Conservation (phyloP, 2,329 filamentous ascomycete species). For the Pseudogymnoascus destructans region DNA sequence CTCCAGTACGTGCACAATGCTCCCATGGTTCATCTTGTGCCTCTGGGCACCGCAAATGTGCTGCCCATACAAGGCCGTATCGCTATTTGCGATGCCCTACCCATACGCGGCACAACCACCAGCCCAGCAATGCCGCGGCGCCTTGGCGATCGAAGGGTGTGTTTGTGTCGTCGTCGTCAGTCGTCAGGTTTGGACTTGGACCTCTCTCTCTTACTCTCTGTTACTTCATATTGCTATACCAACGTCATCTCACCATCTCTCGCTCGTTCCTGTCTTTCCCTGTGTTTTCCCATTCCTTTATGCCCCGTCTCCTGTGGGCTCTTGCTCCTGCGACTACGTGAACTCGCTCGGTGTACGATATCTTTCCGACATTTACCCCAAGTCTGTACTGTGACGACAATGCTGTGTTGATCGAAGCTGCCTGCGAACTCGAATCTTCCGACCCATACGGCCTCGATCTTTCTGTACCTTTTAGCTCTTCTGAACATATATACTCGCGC, state of each 20-base stretch:
- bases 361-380: neutral
- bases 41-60: neutral
- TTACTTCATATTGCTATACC: neutral
- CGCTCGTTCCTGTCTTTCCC: neutral
- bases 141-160: neutral
- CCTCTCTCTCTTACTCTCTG: conserved; percentile 1
- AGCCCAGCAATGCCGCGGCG: conserved; percentile 6
- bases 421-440: neutral
- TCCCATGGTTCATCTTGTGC: neutral
- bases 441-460: neutral
- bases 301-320: neutral
- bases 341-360: neutral
- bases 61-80: neutral
- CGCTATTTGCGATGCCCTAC: neutral
- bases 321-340: neutral
- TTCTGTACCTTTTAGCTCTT: neutral
- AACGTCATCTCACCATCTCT: conserved; percentile 3
- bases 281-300: neutral
- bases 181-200: neutral
- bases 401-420: neutral
- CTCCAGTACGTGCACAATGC: neutral
- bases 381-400: neutral
- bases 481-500: neutral
- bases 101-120: neutral
- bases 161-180: neutral